Evolutionary conservation across 768 basidiomycete genomes (phyloP).

Genomic region (Cubamyces lactineus): DNA sequence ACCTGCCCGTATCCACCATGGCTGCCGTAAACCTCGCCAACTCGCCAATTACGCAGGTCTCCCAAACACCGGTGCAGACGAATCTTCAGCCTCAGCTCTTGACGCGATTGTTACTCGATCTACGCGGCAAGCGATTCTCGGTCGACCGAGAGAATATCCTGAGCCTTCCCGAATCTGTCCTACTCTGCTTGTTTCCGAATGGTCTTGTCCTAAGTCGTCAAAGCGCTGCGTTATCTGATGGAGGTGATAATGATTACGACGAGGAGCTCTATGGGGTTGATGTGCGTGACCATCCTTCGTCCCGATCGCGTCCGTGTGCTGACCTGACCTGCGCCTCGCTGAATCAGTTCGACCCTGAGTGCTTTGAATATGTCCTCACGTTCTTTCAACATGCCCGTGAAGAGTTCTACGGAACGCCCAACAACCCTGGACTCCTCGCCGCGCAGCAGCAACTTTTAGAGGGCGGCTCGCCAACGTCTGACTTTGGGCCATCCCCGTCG

Average conservation of each 20-base stretch:
- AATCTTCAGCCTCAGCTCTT: conserved; percentile 86
- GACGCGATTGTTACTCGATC: conserved; percentile 86
- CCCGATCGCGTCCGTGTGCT: conserved; percentile 11
- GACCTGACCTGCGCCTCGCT: not conserved
- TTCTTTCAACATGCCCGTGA: conserved; percentile 92
- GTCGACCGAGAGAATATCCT: conserved; percentile 98
- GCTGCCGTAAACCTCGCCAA: conserved; percentile 32
- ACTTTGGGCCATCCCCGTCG: conserved; percentile 63
- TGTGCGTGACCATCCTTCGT: conserved; percentile 55
- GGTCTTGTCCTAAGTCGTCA: conserved; percentile 92
- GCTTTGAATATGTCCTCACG: conserved; percentile 89
- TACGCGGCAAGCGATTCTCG: conserved; percentile 88
- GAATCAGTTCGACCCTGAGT: conserved; percentile 91
- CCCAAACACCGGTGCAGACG: conserved; percentile 64
- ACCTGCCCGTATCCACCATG: conserved; percentile 21
- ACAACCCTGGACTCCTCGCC: conserved; percentile 62
- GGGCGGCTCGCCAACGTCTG: conserved; percentile 56
- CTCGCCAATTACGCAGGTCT: conserved; percentile 55
- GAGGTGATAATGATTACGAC: conserved; percentile 73
- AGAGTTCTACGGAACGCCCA: conserved; percentile 85
- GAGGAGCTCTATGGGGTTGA: conserved; percentile 97
- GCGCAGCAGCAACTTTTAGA: conserved; percentile 84
- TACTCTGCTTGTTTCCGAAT: conserved; percentile 96
- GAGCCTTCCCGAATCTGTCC: conserved; percentile 96
- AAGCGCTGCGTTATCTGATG: conserved; percentile 73